These are phyloP conservation scores for Ogataea saltuana DNA, from an alignment of 805 yeast genomes.

Conservation along the genomic window DNA sequence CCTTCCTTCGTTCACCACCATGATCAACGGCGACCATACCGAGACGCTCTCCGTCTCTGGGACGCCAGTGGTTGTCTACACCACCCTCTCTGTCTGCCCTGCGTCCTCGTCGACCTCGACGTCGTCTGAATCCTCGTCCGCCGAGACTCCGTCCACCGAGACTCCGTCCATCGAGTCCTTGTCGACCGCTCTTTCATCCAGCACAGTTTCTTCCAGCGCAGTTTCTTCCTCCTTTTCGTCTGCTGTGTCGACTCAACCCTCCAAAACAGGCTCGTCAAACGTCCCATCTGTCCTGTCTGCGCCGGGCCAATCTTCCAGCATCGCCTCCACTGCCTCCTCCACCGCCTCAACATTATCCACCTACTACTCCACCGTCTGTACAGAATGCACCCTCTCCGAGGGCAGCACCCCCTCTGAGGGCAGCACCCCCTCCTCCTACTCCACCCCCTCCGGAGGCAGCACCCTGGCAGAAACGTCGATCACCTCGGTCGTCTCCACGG, in stretches of 20 bases:
- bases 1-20: neutral
- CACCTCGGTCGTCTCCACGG: neutral
- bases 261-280: neutral
- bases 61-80: neutral
- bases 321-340: constrained; percentile 1
- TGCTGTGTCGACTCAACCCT: too few species aligned
- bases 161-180: too few species aligned
- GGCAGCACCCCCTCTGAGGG: too few species aligned
- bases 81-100: neutral
- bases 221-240: too few species aligned
- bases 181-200: too few species aligned
- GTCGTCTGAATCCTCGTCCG: constrained; percentile 6
- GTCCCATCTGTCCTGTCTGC: neutral
- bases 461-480: neutral
- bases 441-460: neutral
- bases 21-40: neutral
- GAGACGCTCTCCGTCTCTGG: neutral
- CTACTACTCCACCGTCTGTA: constrained; percentile 5
- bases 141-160: too few species aligned
- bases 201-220: too few species aligned
- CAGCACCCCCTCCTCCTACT: neutral
- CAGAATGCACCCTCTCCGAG: constrained; percentile 4
- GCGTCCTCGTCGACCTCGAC: constrained; percentile 2
- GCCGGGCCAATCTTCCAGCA: neutral
- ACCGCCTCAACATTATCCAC: neutral